Evolutionary conservation across 148 eudicot genomes (phyloP).

Genomic region (Oxyria digyna): DNA sequence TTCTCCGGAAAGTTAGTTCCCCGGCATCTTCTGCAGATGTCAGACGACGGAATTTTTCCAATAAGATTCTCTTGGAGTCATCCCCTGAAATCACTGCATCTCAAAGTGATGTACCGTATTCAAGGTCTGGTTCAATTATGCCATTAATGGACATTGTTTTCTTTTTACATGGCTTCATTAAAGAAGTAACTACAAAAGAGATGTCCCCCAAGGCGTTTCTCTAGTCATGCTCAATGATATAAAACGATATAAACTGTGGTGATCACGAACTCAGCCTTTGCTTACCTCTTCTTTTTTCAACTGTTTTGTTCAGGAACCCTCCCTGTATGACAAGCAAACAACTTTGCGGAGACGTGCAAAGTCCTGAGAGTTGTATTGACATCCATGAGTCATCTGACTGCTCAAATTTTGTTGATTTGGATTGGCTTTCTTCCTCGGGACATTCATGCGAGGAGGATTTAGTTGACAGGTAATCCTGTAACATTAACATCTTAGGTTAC

Average conservation of each 20-base stretch:
- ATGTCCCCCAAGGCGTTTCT: neutral
- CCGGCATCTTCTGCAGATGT: conserved; percentile 26
- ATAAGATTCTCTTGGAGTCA: conserved; percentile 32
- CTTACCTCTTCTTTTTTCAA: neutral
- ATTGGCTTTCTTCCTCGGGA: conserved; percentile 87
- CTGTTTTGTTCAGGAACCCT: conserved; percentile 25
- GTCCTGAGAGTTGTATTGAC: conserved; percentile 23
- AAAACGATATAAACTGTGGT: neutral
- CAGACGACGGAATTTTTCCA: conserved; percentile 24
- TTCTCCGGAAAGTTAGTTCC: conserved; percentile 42
- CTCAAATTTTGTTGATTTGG: conserved; percentile 89
- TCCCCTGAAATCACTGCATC: conserved; percentile 50
- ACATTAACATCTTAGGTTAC: neutral
- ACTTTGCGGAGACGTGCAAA: conserved; percentile 49
- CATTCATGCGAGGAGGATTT: conserved; percentile 73
- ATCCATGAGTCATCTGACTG: conserved; percentile 35
- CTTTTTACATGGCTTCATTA: neutral
- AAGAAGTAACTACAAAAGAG: neutral
- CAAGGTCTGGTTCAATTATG: conserved; percentile 35
- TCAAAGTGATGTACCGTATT: conserved; percentile 40
- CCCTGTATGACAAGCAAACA: conserved; percentile 37
- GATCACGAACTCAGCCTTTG: neutral
- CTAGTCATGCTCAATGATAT: neutral
- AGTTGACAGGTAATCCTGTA: conserved; percentile 48
- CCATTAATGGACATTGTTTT: neutral